These are phyloP conservation scores for Candida wancherniae DNA, from an alignment of 805 yeast species.

Conservation along the genomic window DNA sequence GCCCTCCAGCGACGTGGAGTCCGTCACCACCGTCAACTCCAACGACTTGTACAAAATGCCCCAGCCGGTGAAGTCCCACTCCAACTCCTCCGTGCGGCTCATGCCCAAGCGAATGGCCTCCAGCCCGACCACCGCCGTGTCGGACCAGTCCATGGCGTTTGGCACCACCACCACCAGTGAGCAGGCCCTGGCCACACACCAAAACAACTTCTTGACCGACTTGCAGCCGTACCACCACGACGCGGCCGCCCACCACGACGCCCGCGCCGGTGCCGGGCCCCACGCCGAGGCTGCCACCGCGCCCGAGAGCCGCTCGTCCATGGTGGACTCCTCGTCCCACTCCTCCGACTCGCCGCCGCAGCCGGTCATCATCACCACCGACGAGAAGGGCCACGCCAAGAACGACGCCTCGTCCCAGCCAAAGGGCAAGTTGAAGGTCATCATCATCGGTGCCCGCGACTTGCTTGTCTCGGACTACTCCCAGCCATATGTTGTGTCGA, in stretches of 20 bases:
- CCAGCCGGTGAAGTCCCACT: not conserved
- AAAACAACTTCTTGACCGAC: slow-evolving; percentile 10
- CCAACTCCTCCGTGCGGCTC: slow-evolving; percentile 17
- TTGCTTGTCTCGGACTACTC: slow-evolving; percentile 53
- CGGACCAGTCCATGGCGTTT: slow-evolving; percentile 57
- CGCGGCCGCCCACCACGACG: slow-evolving; percentile 3
- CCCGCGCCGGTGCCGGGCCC: not conserved
- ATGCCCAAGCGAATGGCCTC: slow-evolving; percentile 37
- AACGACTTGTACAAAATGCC: slow-evolving; percentile 2
- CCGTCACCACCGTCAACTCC: slow-evolving; percentile 4
- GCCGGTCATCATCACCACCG: slow-evolving; percentile 37
- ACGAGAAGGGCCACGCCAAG: slow-evolving; percentile 35
- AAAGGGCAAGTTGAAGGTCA: slow-evolving; percentile 78
- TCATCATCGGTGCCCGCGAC: slow-evolving; percentile 74
- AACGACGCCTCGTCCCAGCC: slow-evolving; percentile 41
- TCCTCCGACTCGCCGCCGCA: slow-evolving; percentile 10
- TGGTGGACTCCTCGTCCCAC: slow-evolving; percentile 8
- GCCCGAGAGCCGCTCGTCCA: too few species aligned
- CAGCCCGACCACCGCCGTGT: slow-evolving; percentile 66
- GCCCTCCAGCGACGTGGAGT: slow-evolving; percentile 8
- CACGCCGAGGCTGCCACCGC: slow-evolving; percentile 1
- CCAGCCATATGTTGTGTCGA: slow-evolving; percentile 85
- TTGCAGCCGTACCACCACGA: slow-evolving; percentile 19
- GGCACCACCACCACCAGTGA: slow-evolving; percentile 49
- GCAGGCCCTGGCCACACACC: not conserved